A percentile compares a stretch with the other conserved stretches of the same genome.
Evolutionary conservation across 768 basidiomycete genomes (phyloP).

Genomic region (Russula lepida): DNA sequence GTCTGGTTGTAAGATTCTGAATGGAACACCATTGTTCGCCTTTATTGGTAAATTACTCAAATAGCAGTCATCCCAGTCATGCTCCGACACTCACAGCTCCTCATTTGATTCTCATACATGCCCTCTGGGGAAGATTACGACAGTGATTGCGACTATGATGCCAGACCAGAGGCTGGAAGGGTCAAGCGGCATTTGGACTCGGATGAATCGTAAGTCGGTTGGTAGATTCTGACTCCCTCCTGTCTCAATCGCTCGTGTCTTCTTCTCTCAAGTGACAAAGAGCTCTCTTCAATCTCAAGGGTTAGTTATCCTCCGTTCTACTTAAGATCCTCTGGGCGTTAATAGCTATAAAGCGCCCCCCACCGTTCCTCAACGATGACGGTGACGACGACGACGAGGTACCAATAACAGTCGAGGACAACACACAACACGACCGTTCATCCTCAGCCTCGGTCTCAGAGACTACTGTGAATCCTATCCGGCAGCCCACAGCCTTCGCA

Average conservation of each 20-base stretch:
- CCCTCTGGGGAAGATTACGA: slow-evolving; percentile 6
- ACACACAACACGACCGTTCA: neutral
- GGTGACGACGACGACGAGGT: neutral
- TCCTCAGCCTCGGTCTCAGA: neutral
- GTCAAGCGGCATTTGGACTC: slow-evolving; percentile 4
- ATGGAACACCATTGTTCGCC: neutral
- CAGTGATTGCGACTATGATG: slow-evolving; percentile 20
- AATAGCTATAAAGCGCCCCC: neutral
- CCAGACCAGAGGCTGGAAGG: slow-evolving; percentile 16
- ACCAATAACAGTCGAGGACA: neutral
- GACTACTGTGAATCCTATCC: neutral
- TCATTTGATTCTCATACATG: neutral
- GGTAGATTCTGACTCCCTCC: neutral
- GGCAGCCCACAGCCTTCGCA: slow-evolving; percentile 9
- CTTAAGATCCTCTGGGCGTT: neutral
- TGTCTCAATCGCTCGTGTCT: no score
- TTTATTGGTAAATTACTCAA: neutral
- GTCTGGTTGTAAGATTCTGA: neutral
- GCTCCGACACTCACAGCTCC: slow-evolving; percentile 1
- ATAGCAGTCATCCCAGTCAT: neutral
- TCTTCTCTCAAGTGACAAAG: slow-evolving; percentile 2
- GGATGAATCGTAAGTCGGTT: slow-evolving; percentile 16
- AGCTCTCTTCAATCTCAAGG: neutral
- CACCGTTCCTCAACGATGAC: neutral
- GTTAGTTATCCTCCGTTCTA: neutral